Conservation (phyloP, 1,284 basidiomycete species). For the Pholiota adiposa region DNA sequence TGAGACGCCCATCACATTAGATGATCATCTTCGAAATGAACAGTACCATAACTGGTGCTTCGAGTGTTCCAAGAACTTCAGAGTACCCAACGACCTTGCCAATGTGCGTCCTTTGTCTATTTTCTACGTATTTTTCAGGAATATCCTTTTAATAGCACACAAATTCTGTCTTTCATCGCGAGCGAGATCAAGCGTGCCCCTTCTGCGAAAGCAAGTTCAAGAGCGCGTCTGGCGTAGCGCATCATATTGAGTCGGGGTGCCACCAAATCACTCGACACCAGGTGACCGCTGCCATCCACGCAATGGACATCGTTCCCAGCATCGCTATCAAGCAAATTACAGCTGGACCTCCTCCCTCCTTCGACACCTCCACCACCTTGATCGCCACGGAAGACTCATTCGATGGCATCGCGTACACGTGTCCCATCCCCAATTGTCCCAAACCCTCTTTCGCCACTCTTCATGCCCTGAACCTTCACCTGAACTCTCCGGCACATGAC, state of each 20-base stretch:
- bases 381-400: slow-evolving; percentile 38
- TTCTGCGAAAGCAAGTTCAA: slow-evolving; percentile 38
- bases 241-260: slow-evolving; percentile 44
- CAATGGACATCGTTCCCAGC: slow-evolving; percentile 35
- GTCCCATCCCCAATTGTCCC: slow-evolving; percentile 48
- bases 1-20: slow-evolving; percentile 19
- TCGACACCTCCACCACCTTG: slow-evolving; percentile 23
- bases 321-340: slow-evolving; percentile 37
- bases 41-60: slow-evolving; percentile 31
- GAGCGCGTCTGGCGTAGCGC: slow-evolving; percentile 37
- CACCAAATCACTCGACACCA: slow-evolving; percentile 38
- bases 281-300: slow-evolving; percentile 38
- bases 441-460: slow-evolving; percentile 35
- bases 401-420: slow-evolving; percentile 45
- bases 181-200: slow-evolving; percentile 33
- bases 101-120: slow-evolving; percentile 19
- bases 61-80: slow-evolving; percentile 32
- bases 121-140: background rate
- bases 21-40: slow-evolving; percentile 26
- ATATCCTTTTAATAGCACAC: slow-evolving; percentile 25
- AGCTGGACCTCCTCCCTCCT: slow-evolving; percentile 19
- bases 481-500: slow-evolving; percentile 44
- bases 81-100: slow-evolving; percentile 13
- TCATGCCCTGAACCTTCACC: slow-evolving; percentile 40
- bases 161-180: slow-evolving; percentile 28